Evolutionary conservation across 2,329 filamentous ascomycete genomes (phyloP), one percentile per base, ranked within the genome.

Genomic region (Colletotrichum chlorophyti): DNA sequence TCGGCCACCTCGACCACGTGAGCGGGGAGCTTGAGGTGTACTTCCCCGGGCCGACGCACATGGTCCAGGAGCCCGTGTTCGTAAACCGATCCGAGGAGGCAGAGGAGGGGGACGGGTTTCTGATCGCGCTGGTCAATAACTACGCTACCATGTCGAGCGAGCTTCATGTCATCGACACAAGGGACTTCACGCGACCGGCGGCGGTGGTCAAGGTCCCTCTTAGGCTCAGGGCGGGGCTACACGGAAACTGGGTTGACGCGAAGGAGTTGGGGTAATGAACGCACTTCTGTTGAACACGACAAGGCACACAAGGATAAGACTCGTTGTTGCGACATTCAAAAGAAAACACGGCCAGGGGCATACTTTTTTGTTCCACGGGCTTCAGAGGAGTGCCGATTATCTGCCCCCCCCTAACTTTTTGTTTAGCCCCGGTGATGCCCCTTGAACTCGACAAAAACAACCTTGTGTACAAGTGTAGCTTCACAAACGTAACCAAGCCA

Each of bases 11-110:
- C 2, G 65, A 74, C 35, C 53, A 65, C 7, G 27, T 47, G 6
- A 71, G 69, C 1, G 67, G 66, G 0, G 31, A 59, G 10, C 57
- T 65, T 8, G 60, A 69, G 32, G 62, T 68, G 7, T 77, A 75
- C 46, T 73, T 66, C 24, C 69, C 73, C 0, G 73, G 73, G 0
- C 51, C 19, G 0, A 70, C 58, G 27, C 70, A 69, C n/a, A 69
- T 72, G 6, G 71, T 77, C 15, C 76, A 79, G 62, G 77, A 79
- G 40, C 76, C 76, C 0, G 70, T 75, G 0, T 79, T 79, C 40
- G 70, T 79, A 6, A 75, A 76, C 0, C 63, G 70, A 12, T 62
- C 64, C 1, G 67, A 69, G 1, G 67, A 68, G 14, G 69, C 66
- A 1, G 50, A 34, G 3, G 76, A 78, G 55, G 75, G 72, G 0